Base-by-base conservation (phyloP, 306 rosid species). In the Prunus kanzakura region DNA sequence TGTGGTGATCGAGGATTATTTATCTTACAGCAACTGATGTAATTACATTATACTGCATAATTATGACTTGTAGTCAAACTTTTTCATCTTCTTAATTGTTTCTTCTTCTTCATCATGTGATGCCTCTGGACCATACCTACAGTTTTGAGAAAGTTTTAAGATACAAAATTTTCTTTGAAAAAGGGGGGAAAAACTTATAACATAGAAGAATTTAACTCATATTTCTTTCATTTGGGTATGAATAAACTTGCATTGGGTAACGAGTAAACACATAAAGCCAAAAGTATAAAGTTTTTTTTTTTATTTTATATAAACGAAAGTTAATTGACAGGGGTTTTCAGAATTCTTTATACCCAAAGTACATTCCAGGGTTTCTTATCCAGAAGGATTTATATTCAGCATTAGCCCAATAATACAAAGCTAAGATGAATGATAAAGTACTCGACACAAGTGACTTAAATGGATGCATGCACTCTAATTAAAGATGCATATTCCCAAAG, bases 251-350 rank as follows among this genome's bases (percentile, higher is more conserved):
- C 10, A 19, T 55, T 55, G 43, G 43, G 43, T 7, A 38, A 38
- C 43, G 43, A 38, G 43, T 38, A 38, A 38, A 38, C 43, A 38
- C 1, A 38, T 38, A 0, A 38, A 38, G 43, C 43, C 43, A 38
- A 6, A 38, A 38, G 43, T 38, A 38, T 38, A 1, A 38, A 38
- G 43, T 6, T 38, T 38, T 30, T 32, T 32, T 32, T 5, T 32
- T 1, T 32, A 32, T 32, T 32, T 8, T n/a, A n/a, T 2, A 9
- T 8, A 0, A 55, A 8, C 1, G 0, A 2, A 0, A 19, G 13
- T n/a, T 9, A 8, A 4, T 16, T 51, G 16, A 19, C 56, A 51
- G 56, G n/a, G 16, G 1, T 51, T 51, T 51, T 50, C 5, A 50
- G 55, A 50, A 50, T 15, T 15, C 55, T 14, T 15, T 3, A 15